These are phyloP conservation scores for Cystoderma amianthinum DNA, from an alignment of 768 basidiomycete species.

Conservation along the genomic window DNA sequence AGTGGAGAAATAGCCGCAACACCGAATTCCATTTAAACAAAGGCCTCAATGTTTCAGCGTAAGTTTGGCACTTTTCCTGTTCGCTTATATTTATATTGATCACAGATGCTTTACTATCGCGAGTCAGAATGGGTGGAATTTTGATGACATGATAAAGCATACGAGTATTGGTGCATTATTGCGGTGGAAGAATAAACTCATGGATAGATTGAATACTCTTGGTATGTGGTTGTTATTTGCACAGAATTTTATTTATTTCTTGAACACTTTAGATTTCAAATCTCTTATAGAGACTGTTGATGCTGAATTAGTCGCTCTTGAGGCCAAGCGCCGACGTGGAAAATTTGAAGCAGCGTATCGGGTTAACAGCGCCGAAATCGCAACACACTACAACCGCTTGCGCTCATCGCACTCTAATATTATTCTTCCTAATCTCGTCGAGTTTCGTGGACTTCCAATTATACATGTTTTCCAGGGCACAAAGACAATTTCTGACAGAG, in stretches of 20 bases:
- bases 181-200: background rate
- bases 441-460: constrained; percentile 44
- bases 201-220: background rate
- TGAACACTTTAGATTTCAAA: background rate
- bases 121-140: constrained; percentile 34
- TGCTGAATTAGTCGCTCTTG: background rate
- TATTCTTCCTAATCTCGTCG: constrained; percentile 35
- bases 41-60: constrained; percentile 4
- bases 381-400: constrained; percentile 37
- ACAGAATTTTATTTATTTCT: background rate
- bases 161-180: background rate
- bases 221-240: background rate
- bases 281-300: background rate
- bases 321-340: background rate
- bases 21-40: constrained; percentile 1
- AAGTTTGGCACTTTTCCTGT: background rate
- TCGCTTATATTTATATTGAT: background rate
- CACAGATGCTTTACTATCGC: constrained; percentile 29
- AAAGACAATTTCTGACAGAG: constrained; percentile 2
- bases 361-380: constrained; percentile 26
- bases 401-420: constrained; percentile 20
- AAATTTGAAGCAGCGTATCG: constrained; percentile 13
- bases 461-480: constrained; percentile 27
- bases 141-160: constrained; percentile 30
- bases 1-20: constrained; percentile 11